These are phyloP conservation scores for Cyphellophora europaea DNA, from an alignment of 2,329 filamentous ascomycete genomes.

Conservation along the genomic window DNA sequence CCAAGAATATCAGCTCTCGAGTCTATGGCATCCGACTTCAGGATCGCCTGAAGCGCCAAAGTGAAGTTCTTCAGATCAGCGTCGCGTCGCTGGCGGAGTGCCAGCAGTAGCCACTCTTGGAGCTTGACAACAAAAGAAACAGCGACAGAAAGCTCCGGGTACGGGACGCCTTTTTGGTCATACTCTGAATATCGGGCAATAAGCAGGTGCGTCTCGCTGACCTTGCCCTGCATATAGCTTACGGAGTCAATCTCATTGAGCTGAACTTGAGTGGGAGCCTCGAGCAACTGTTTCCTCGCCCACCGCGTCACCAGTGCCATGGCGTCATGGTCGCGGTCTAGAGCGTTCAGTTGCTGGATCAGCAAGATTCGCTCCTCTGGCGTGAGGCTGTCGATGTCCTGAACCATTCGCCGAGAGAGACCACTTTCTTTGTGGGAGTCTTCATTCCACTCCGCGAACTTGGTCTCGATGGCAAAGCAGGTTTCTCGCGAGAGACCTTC, in stretches of 20 bases:
- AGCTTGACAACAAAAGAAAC: conserved; percentile 30
- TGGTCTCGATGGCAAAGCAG: conserved; percentile 30
- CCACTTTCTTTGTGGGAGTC: conserved; percentile 21
- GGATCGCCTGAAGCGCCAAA: conserved; percentile 25
- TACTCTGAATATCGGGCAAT: conserved; percentile 34
- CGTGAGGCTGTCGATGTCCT: conserved; percentile 33
- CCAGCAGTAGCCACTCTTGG: conserved; percentile 20
- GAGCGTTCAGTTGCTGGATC: conserved; percentile 27
- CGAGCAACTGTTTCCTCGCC: conserved; percentile 26
- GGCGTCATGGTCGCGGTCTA: conserved; percentile 21
- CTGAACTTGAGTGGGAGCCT: conserved; percentile 29
- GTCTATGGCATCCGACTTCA: conserved; percentile 28
- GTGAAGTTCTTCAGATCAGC: conserved; percentile 29
- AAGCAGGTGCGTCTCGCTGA: conserved; percentile 27
- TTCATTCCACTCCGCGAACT: conserved; percentile 27
- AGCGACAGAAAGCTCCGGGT: conserved; percentile 25
- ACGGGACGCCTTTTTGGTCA: conserved; percentile 25
- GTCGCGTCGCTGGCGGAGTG: conserved; percentile 23
- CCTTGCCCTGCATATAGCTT: conserved; percentile 31
- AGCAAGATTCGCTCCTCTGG: conserved; percentile 32
- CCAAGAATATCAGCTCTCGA: conserved; percentile 45
- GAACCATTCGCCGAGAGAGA: conserved; percentile 29
- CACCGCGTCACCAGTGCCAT: conserved; percentile 23
- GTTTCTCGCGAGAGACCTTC: conserved; percentile 29
- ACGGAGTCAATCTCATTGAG: conserved; percentile 29